Conservation (phyloP, 768 basidiomycete species). For the Leccinum rimulosum region DNA sequence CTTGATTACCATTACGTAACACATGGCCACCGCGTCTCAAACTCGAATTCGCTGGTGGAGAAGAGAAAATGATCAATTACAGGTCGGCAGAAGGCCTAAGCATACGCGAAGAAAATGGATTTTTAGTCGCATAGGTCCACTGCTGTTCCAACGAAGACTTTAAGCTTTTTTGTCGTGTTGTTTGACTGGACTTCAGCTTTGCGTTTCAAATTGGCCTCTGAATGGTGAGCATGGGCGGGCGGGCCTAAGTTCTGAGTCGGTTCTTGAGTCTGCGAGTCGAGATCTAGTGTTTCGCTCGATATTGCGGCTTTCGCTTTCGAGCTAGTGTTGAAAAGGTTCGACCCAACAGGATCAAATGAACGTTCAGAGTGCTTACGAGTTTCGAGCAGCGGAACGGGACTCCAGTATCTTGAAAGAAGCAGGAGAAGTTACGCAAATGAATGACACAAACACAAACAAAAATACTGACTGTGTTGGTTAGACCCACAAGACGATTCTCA, state of each 20-base stretch:
- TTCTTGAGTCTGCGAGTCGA: conserved; percentile 41
- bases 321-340: not conserved
- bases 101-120: not conserved
- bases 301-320: not conserved
- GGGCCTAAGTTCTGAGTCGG: conserved; percentile 33
- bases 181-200: conserved; percentile 22
- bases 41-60: not conserved
- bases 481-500: conserved; percentile 60
- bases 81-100: not conserved
- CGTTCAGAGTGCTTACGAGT: conserved; percentile 7
- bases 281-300: conserved; percentile 5
- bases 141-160: conserved; percentile 65
- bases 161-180: conserved; percentile 52
- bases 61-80: not conserved
- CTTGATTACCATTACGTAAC: not conserved
- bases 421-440: conserved; percentile 1
- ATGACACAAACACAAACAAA: not conserved
- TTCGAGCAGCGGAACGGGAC: conserved; percentile 11
- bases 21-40: too few species aligned
- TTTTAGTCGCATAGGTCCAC: conserved; percentile 73
- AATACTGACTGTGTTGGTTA: conserved; percentile 53
- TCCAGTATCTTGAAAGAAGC: conserved; percentile 8
- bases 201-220: conserved; percentile 34
- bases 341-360: not conserved
- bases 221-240: conserved; percentile 12